phyloP scores from a whole-genome alignment of 2,329 filamentous ascomycete genomes.

The Fusarium sp. region DNA sequence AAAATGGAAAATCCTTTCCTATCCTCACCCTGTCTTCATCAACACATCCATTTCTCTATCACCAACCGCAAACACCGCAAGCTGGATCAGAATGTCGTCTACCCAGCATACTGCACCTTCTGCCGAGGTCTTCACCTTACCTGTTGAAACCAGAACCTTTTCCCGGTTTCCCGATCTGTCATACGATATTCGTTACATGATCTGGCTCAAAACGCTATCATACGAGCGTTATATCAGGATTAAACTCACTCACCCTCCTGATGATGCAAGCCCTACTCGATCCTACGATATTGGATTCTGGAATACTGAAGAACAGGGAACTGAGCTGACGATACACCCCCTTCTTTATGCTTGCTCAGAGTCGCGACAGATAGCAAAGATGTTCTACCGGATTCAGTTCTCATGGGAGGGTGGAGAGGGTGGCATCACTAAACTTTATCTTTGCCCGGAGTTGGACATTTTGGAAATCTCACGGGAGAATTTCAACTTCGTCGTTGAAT shows the following conservation, averaged over 20 bases:
- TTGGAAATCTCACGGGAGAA: too few relatives aligned
- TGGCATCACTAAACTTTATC: too few relatives aligned
- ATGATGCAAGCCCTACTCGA: fast-evolving
- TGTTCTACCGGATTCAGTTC: background rate
- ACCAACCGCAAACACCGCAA: too few relatives aligned
- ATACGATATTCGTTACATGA: background rate
- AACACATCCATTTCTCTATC: too few relatives aligned
- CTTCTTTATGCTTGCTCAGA: background rate
- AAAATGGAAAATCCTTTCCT: too few relatives aligned
- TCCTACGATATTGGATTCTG: too few relatives aligned
- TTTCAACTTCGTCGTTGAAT: too few relatives aligned
- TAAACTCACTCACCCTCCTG: fast-evolving
- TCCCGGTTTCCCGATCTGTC: background rate
- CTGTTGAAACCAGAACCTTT: background rate
- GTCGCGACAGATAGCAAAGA: background rate
- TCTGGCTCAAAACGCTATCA: background rate
- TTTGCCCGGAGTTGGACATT: background rate
- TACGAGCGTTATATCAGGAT: background rate
- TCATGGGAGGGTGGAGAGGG: too few relatives aligned
- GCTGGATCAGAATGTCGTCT: fast-evolving
- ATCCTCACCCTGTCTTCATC: too few relatives aligned
- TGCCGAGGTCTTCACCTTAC: background rate
- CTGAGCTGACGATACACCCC: too few relatives aligned
- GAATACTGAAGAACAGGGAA: too few relatives aligned
- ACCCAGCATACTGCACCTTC: fast-evolving